Base-by-base conservation (phyloP, 2,329 filamentous ascomycete genomes). In the Diaporthe helianthi region DNA sequence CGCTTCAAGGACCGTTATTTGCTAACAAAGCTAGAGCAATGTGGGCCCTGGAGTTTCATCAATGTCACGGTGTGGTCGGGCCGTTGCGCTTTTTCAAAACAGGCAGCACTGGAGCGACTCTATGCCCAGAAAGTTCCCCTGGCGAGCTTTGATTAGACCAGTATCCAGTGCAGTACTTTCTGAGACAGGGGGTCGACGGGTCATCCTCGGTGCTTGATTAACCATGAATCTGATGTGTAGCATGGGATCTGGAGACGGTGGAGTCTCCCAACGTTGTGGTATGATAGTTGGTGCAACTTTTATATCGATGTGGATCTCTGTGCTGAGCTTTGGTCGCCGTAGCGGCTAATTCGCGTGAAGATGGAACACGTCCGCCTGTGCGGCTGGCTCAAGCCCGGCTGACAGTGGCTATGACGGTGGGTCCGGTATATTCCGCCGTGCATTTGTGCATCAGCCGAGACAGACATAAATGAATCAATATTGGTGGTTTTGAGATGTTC, bases 171-270 rank as follows among this genome's bases (percentile, higher is more conserved):
- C n/a, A n/a, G n/a, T n/a, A n/a, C n/a, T n/a, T n/a, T 4, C 17
- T 31, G 5, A 10, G 3, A n/a, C 41, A 22, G 4, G 13, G n/a
- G 7, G 10, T 36, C 4, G 7, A 3, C 44, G 58, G 29, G 12
- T 24, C 5, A 49, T 63, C 22, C 29, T 47, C 44, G 58, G 26
- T 12, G 44, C 24, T 24, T 19, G 13, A 63, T 29, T 3, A n/a
- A 12, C 22, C 31, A 63, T 33, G 58, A 44, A 49, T 49, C 13
- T 19, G 12, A 17, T 12, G 1, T 22, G 58, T 63, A 22, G 58
- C 29, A 63, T 36, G 10, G 13, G n/a, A 49, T 63, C 26, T 63
- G 58, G 58, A 63, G 58, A 63, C 29, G 5, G 44, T 47, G 58
- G 58, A 13, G 41, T 31, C 7, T 17, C 24, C 7, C 29, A 36